Evolutionary conservation across 139 green algal genomes (phyloP).

Genomic region (Klebsormidium nitens): DNA sequence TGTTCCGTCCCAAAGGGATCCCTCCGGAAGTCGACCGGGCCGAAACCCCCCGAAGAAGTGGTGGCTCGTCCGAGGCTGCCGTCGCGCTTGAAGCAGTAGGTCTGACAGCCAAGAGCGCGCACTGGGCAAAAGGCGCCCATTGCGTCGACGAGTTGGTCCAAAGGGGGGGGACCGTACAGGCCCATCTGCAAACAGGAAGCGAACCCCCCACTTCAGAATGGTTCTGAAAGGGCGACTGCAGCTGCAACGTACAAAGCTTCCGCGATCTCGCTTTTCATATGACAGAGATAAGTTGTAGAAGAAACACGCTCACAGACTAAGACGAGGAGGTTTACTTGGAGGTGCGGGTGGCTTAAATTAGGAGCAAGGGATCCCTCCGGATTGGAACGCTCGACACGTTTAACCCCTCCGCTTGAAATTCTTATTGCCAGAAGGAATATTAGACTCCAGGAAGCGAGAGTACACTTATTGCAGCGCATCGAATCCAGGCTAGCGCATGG

Average conservation of each 20-base stretch:
- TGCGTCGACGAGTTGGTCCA: slow-evolving; percentile 30
- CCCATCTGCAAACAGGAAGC: slow-evolving; percentile 5
- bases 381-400: too few species aligned
- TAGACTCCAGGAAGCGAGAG: too few species aligned
- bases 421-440: too few species aligned
- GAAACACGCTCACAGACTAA: neutral
- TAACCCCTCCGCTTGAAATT: too few species aligned
- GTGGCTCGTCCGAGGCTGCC: too few species aligned
- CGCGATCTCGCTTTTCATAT: neutral
- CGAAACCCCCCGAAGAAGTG: too few species aligned
- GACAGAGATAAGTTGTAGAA: neutral
- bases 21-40: neutral
- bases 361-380: neutral
- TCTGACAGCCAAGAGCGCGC: slow-evolving; percentile 1
- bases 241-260: neutral
- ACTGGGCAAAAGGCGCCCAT: slow-evolving; percentile 30
- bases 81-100: slow-evolving; percentile 15
- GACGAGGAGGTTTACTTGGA: neutral
- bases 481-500: too few species aligned
- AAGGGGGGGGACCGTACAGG: slow-evolving; percentile 20
- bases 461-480: too few species aligned
- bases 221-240: slow-evolving; percentile 24
- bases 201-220: neutral
- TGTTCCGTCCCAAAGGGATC: neutral
- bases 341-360: neutral